A percentile compares a stretch with the other conserved stretches of the same genome.
Evolutionary conservation across 1,284 basidiomycete genomes (phyloP).

Genomic region (Pseudozyma sp.): DNA sequence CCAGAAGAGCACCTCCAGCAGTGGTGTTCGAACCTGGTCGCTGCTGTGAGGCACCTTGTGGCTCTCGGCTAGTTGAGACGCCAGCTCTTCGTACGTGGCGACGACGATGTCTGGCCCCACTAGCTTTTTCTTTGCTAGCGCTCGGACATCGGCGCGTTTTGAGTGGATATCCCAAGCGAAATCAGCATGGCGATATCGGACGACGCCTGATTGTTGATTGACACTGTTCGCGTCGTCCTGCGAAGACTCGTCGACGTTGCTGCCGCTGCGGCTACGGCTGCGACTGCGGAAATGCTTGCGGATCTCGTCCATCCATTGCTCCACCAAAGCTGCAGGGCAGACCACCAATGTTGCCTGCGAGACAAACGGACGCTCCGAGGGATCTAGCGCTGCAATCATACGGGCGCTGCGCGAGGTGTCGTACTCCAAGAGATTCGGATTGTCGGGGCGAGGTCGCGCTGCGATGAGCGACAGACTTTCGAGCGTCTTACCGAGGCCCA

Average conservation of each 20-base stretch:
- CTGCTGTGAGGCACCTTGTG: slow-evolving; percentile 19
- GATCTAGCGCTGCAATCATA: slow-evolving; percentile 30
- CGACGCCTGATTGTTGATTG: slow-evolving; percentile 29
- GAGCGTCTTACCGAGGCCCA: slow-evolving; percentile 57
- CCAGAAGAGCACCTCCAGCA: slow-evolving; percentile 55
- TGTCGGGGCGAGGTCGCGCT: slow-evolving; percentile 35
- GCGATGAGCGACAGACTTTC: slow-evolving; percentile 50
- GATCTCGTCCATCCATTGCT: slow-evolving; percentile 57
- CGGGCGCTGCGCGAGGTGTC: slow-evolving; percentile 46
- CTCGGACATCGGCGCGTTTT: slow-evolving; percentile 19
- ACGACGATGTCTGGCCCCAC: slow-evolving; percentile 48
- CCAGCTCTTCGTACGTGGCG: slow-evolving; percentile 54
- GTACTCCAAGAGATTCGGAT: slow-evolving; percentile 26
- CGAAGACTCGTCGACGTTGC: neutral
- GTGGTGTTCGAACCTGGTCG: slow-evolving; percentile 29
- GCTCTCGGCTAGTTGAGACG: slow-evolving; percentile 41
- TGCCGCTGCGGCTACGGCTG: slow-evolving; percentile 23
- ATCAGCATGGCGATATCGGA: slow-evolving; percentile 35
- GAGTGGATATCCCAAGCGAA: slow-evolving; percentile 33
- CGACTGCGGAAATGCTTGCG: slow-evolving; percentile 51
- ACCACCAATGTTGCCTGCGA: slow-evolving; percentile 52
- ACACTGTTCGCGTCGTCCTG: neutral
- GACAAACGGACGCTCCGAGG: slow-evolving; percentile 29
- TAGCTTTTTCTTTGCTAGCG: slow-evolving; percentile 18
- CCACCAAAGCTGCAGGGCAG: slow-evolving; percentile 48